Percentiles rank a stretch among this genome's conserved stretches.
These are phyloP conservation scores for Colletotrichum acutatum DNA, from an alignment of 2,329 filamentous ascomycete species.

Conservation along the genomic window DNA sequence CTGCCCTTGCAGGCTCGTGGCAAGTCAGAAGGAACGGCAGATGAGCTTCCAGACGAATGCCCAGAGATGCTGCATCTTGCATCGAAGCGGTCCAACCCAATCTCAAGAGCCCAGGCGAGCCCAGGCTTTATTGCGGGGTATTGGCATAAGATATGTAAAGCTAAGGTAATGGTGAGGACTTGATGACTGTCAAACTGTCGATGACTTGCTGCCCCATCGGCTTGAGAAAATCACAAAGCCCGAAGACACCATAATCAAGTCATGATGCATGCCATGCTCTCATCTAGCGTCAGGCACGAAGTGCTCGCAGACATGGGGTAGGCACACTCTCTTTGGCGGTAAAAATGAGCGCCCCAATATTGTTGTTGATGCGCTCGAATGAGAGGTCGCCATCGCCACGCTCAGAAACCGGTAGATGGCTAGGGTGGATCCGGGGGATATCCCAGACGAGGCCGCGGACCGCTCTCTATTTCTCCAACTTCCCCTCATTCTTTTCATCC, in stretches of 20 bases:
- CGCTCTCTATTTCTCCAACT: conserved; percentile 27
- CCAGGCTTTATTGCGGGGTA: conserved; percentile 4
- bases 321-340: conserved; percentile 6
- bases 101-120: background rate
- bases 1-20: background rate
- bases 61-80: background rate
- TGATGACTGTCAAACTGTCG: no score
- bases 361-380: conserved; percentile 34
- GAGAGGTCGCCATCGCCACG: background rate
- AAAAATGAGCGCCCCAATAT: conserved; percentile 8
- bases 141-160: background rate
- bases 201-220: no score
- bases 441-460: conserved; percentile 20
- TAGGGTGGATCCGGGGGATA: conserved; percentile 25
- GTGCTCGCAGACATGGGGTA: background rate
- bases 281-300: background rate
- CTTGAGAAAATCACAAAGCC: background rate
- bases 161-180: background rate
- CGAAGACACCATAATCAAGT: background rate
- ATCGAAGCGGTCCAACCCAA: conserved; percentile 22
- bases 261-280: conserved; percentile 5
- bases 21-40: background rate
- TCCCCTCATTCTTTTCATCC: conserved; percentile 21
- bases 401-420: conserved; percentile 23
- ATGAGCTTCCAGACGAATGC: background rate